phyloP scores from a whole-genome alignment of 495 filamentous ascomycete genomes.

The Lasiosphaeria ovina region DNA sequence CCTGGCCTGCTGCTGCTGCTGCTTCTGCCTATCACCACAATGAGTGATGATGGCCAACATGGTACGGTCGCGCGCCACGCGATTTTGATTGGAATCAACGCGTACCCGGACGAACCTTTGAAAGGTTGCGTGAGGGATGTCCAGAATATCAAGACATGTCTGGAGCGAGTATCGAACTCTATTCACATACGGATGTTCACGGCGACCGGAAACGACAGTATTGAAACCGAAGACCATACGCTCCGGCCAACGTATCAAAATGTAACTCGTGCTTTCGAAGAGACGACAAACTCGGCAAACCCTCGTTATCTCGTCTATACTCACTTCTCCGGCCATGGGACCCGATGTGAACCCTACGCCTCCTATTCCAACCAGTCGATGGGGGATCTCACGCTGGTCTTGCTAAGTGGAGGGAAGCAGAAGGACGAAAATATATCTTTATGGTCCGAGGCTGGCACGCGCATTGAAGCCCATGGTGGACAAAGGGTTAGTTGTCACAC shows the following conservation, averaged over 20 bases:
- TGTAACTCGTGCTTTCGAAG: not conserved
- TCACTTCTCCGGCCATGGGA: slow-evolving; percentile 2
- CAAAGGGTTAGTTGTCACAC: not conserved
- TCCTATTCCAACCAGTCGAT: not conserved
- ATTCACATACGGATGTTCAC: not conserved
- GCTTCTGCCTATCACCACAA: too few species aligned
- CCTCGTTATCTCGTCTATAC: slow-evolving; percentile 1
- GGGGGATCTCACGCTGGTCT: not conserved
- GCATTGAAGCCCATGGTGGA: not conserved
- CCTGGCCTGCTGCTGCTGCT: too few species aligned
- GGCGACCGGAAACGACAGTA: too few species aligned
- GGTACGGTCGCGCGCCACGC: slow-evolving; percentile 1
- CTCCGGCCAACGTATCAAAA: not conserved
- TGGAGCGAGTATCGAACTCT: not conserved
- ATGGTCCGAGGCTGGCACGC: not conserved
- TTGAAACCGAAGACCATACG: not conserved
- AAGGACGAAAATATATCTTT: not conserved
- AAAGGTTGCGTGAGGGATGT: slow-evolving; percentile 1
- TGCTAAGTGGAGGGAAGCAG: not conserved
- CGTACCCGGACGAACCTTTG: not conserved
- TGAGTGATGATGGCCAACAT: too few species aligned
- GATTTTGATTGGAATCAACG: slow-evolving; percentile 2
- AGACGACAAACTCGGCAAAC: not conserved
- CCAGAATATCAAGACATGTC: not conserved
- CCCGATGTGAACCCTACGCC: not conserved